phyloP scores from a whole-genome alignment of 1,284 basidiomycete species.

The Peniophora sp. region DNA sequence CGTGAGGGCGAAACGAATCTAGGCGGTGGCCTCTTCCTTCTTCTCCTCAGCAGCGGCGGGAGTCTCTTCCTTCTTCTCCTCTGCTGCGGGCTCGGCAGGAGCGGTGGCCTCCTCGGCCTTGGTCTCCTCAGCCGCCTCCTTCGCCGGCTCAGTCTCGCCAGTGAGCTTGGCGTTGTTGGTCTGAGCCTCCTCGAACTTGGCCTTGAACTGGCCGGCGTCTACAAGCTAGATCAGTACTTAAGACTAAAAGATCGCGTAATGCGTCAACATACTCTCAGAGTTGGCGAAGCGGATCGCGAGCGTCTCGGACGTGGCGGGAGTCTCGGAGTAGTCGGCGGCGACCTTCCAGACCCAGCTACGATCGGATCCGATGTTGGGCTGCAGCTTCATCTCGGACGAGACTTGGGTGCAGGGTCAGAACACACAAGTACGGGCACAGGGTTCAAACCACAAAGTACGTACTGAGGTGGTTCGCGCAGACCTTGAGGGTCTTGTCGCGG shows the following conservation, averaged over 20 bases:
- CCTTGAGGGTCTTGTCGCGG: slow-evolving; percentile 99
- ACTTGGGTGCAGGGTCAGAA: slow-evolving; percentile 41
- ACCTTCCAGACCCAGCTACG: slow-evolving; percentile 99
- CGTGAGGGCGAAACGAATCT: neutral
- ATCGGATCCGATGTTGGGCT: slow-evolving; percentile 98
- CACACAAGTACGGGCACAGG: slow-evolving; percentile 2
- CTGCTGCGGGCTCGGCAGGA: slow-evolving; percentile 15
- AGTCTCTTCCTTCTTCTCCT: slow-evolving; percentile 10
- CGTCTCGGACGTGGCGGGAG: slow-evolving; percentile 85
- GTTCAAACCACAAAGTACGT: slow-evolving; percentile 28
- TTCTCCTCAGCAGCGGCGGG: slow-evolving; percentile 2
- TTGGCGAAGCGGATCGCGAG: slow-evolving; percentile 98
- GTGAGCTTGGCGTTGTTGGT: slow-evolving; percentile 50
- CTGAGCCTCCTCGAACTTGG: slow-evolving; percentile 80
- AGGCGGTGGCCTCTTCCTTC: slow-evolving; percentile 1
- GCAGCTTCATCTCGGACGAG: slow-evolving; percentile 85
- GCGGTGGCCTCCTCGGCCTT: slow-evolving; percentile 14
- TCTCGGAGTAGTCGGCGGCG: slow-evolving; percentile 89
- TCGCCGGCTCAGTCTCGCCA: slow-evolving; percentile 18
- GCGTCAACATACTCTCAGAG: slow-evolving; percentile 80
- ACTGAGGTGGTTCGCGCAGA: slow-evolving; percentile 98
- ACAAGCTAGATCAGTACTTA: slow-evolving; percentile 7
- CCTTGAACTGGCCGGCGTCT: slow-evolving; percentile 89
- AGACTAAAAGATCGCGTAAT: slow-evolving; percentile 4
- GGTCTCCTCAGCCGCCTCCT: slow-evolving; percentile 17